phyloP scores from a whole-genome alignment of 805 yeast species.

The Kodamaea kakaduensis region DNA sequence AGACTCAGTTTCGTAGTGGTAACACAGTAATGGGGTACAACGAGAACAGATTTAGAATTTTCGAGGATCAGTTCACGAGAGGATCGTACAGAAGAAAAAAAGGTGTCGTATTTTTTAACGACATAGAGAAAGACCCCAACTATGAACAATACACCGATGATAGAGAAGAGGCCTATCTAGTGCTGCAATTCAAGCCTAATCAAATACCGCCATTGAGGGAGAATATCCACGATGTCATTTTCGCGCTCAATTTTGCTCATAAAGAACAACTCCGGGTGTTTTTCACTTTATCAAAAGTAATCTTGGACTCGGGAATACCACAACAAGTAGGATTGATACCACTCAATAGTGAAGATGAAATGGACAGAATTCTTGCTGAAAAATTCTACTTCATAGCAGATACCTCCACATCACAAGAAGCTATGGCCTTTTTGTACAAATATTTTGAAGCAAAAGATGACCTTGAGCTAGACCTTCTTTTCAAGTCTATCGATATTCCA shows the following conservation, averaged over 20 bases:
- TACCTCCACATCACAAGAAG: slow-evolving; percentile 29
- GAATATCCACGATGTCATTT: slow-evolving; percentile 71
- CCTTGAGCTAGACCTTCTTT: slow-evolving; percentile 23
- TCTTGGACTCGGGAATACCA: slow-evolving; percentile 59
- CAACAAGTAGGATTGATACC: slow-evolving; percentile 87
- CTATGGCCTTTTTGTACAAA: slow-evolving; percentile 38
- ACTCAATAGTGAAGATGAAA: slow-evolving; percentile 28
- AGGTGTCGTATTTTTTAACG: slow-evolving; percentile 68
- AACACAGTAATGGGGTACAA: slow-evolving; percentile 27
- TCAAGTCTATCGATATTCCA: slow-evolving; percentile 17
- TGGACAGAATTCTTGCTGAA: slow-evolving; percentile 28
- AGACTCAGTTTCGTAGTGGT: slow-evolving; percentile 33
- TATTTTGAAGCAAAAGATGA: slow-evolving; percentile 24
- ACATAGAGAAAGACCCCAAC: slow-evolving; percentile 59
- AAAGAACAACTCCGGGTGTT: slow-evolving; percentile 48
- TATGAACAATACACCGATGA: slow-evolving; percentile 44
- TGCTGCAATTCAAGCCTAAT: slow-evolving; percentile 37
- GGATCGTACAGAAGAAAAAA: slow-evolving; percentile 17
- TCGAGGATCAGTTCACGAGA: slow-evolving; percentile 20
- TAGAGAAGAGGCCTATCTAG: slow-evolving; percentile 45
- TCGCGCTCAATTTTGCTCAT: slow-evolving; percentile 60
- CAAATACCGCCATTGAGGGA: slow-evolving; percentile 67
- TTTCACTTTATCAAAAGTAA: slow-evolving; percentile 45
- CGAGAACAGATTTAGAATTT: slow-evolving; percentile 33
- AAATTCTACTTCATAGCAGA: slow-evolving; percentile 32